Base-by-base conservation (phyloP, 768 basidiomycete genomes). In the Suillus tomentosus region DNA sequence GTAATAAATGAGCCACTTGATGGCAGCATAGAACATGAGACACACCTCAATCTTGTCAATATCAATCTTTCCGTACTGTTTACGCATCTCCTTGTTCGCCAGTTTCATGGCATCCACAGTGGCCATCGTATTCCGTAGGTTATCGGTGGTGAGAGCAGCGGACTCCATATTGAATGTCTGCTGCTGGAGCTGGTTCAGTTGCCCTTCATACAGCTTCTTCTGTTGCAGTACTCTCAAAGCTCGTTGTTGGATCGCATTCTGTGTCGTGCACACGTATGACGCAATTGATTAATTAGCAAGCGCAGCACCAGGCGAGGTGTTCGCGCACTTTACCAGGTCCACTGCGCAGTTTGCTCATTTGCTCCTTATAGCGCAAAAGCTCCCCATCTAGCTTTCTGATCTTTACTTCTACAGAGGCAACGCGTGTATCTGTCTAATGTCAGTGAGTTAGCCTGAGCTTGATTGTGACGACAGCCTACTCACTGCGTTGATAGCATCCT, bases 81-180 rank as follows among this genome's bases (percentile, higher is more conserved):
- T 95, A 80, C 87, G 87, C 79, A 99, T 85, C 76, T 98, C 96
- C 80, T 96, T 98, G 79, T 98, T 99, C 19, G 97, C 96, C 19
- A 84, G 72, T 74, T 94, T 87, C 95, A 99, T 98, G 6, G 95
- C 97, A 68, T 97, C 94, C 36, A 99, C 87, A 0, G 97, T 98
- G 14, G 94, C 96, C 96, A 99, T 99, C 71, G 97, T 99, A 75
- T 98, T 99, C 67, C 94, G 88, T 71, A 99, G 77, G 77, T 99
- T 99, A 79, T 99, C 97, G n/a, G 96, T 99, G 10, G 94, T 89
- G 71, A 99, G 87, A 15, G 92, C 86, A 14, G 96, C 91, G 62
- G 92, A 95, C 79, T 99, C 96, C 92, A 99, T 99, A 78, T 99
- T 99, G 81, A 94, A 99, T 27, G 93, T 90, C 76, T 99, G 97